phyloP scores from a whole-genome alignment of 768 basidiomycete species.

The Auricularia cornea region DNA sequence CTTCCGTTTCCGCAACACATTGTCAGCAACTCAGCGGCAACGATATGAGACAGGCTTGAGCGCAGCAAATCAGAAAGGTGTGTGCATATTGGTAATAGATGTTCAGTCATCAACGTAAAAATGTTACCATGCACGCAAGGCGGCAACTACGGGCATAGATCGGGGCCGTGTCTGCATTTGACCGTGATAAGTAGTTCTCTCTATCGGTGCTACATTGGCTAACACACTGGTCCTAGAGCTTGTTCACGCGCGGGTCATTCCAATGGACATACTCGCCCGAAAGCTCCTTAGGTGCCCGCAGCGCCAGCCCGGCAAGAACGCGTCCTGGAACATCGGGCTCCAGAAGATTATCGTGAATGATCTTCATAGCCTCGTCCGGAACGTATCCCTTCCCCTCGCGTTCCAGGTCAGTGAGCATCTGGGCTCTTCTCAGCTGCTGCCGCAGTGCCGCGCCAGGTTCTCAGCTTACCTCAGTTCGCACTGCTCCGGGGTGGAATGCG shows the following conservation, averaged over 20 bases:
- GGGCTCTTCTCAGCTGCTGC: neutral
- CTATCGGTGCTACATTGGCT: too few species aligned
- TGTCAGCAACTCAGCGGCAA: too few species aligned
- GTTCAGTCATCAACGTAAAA: too few species aligned
- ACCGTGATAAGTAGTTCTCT: too few species aligned
- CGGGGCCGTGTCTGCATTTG: too few species aligned
- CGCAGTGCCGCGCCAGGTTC: neutral
- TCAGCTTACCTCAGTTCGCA: neutral
- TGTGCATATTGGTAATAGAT: too few species aligned
- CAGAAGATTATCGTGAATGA: neutral
- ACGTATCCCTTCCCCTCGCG: too few species aligned
- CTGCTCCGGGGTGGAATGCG: neutral
- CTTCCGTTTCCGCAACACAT: too few species aligned
- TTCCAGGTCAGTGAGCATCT: neutral
- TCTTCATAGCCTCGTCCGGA: neutral
- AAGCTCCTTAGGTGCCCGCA: neutral
- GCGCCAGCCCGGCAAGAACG: neutral
- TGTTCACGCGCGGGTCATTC: neutral
- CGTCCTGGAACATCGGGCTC: neutral
- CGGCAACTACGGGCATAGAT: too few species aligned
- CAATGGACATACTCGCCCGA: neutral
- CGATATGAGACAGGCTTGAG: too few species aligned
- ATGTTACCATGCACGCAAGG: too few species aligned
- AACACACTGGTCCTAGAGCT: neutral
- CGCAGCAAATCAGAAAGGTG: too few species aligned